A percentile compares a stretch with the other conserved stretches of the same genome.
phyloP scores from a whole-genome alignment of 495 filamentous ascomycete genomes.

The Lepraria neglecta region DNA sequence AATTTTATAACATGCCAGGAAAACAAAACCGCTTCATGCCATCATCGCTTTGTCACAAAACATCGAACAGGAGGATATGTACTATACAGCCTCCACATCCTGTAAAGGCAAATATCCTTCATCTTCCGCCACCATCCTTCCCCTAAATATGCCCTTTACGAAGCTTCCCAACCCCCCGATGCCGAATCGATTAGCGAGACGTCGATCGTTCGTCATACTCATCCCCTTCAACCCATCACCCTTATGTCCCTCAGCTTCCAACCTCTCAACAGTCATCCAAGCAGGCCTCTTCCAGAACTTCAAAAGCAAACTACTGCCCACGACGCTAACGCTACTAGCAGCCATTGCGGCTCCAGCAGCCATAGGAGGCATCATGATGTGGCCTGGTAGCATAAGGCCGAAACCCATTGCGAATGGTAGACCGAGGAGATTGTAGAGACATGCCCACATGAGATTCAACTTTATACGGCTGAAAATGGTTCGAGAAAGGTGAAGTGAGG shows the following conservation, averaged over 20 bases:
- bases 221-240: slow-evolving; percentile 22
- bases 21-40: no score
- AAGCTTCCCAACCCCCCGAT: slow-evolving; percentile 9
- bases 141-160: slow-evolving; percentile 8
- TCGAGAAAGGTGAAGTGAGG: slow-evolving; percentile 71
- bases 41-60: no score
- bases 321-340: slow-evolving; percentile 79
- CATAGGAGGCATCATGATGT: slow-evolving; percentile 85
- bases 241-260: slow-evolving; percentile 36
- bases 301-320: slow-evolving; percentile 72
- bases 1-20: no score
- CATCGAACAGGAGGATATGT: no score
- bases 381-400: slow-evolving; percentile 75
- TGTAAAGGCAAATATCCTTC: slow-evolving; percentile 27
- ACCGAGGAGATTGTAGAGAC: slow-evolving; percentile 85
- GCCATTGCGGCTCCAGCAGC: slow-evolving; percentile 95
- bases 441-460: slow-evolving; percentile 86
- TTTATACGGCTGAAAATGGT: slow-evolving; percentile 91
- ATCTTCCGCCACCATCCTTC: neutral
- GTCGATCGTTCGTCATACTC: slow-evolving; percentile 19
- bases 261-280: slow-evolving; percentile 77
- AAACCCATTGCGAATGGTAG: slow-evolving; percentile 95
- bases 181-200: slow-evolving; percentile 14
- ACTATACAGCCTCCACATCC: slow-evolving; percentile 26
- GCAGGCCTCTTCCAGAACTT: slow-evolving; percentile 80